Conservation (phyloP, 1,284 basidiomycete genomes). For the Trichosporon ovoides region DNA sequence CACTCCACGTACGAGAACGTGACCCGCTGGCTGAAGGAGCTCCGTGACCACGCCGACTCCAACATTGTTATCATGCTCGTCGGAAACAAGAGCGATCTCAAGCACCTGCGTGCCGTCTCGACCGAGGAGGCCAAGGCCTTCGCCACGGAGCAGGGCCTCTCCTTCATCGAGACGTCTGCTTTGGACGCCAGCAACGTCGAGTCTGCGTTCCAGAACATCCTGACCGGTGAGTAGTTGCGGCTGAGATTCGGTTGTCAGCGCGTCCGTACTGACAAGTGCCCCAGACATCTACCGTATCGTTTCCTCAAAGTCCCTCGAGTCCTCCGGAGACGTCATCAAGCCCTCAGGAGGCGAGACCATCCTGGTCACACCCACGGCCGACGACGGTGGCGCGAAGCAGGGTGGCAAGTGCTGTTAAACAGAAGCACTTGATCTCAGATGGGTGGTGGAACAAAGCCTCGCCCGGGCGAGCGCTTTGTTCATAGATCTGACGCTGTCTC, state of each 20-base stretch:
- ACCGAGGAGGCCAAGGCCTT: constrained; percentile 87
- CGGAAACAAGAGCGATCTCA: constrained; percentile 96
- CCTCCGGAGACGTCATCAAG: constrained; percentile 64
- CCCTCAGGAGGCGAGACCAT: constrained; percentile 67
- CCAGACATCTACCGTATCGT: constrained; percentile 81
- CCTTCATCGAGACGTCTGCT: constrained; percentile 98
- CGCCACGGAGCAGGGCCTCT: constrained; percentile 74
- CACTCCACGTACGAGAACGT: constrained; percentile 95
- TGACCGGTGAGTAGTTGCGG: constrained; percentile 63
- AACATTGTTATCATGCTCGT: constrained; percentile 95
- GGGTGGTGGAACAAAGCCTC: background rate
- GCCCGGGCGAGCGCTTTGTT: background rate
- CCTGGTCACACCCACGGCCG: constrained; percentile 59
- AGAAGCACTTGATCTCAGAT: background rate
- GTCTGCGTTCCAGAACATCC: constrained; percentile 91
- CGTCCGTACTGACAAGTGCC: background rate
- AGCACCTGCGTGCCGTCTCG: constrained; percentile 90
- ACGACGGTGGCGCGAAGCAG: constrained; percentile 49
- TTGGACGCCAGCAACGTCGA: constrained; percentile 99
- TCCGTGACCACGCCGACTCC: constrained; percentile 87
- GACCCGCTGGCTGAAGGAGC: constrained; percentile 95
- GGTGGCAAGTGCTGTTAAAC: constrained; percentile 48
- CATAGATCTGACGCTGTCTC: constrained; percentile 3
- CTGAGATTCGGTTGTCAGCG: no score
- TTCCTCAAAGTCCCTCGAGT: constrained; percentile 81